These are phyloP conservation scores for Hypoxylon subgilvum DNA, from an alignment of 495 filamentous ascomycete species.

Conservation along the genomic window DNA sequence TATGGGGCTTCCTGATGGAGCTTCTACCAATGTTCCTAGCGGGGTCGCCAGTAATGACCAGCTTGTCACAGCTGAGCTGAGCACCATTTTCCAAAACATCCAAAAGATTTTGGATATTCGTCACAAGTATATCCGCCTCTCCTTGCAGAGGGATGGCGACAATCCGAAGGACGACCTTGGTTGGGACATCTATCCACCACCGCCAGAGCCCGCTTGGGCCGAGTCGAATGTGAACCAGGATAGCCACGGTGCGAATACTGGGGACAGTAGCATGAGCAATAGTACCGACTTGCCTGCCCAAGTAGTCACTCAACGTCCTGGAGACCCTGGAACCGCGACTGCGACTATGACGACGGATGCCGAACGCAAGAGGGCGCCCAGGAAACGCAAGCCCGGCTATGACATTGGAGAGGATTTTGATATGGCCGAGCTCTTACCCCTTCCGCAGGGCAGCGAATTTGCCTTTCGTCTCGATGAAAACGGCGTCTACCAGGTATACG, in stretches of 20 bases:
- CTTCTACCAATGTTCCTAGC: conserved; percentile 30
- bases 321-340: conserved; percentile 12
- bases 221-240: conserved; percentile 59
- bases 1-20: conserved; percentile 32
- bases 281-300: conserved; percentile 57
- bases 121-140: conserved; percentile 87
- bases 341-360: conserved; percentile 24
- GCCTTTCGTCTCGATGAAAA: conserved; percentile 77
- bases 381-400: conserved; percentile 82
- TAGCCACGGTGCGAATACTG: conserved; percentile 46
- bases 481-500: conserved; percentile 91
- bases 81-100: conserved; percentile 84
- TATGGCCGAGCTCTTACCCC: conserved; percentile 73
- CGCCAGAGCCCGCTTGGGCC: conserved; percentile 89
- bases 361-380: conserved; percentile 44
- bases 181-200: conserved; percentile 90
- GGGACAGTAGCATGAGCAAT: conserved; percentile 60
- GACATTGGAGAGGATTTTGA: conserved; percentile 92
- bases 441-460: conserved; percentile 73
- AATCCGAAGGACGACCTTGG: conserved; percentile 84
- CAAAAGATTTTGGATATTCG: conserved; percentile 82
- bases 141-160: conserved; percentile 75
- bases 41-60: conserved; percentile 64
- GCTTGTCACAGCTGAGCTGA: conserved; percentile 79
- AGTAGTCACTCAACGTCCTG: conserved; percentile 5